Evolutionary conservation across 441 rosid species (phyloP).

Genomic region (Pelargonium australe): DNA sequence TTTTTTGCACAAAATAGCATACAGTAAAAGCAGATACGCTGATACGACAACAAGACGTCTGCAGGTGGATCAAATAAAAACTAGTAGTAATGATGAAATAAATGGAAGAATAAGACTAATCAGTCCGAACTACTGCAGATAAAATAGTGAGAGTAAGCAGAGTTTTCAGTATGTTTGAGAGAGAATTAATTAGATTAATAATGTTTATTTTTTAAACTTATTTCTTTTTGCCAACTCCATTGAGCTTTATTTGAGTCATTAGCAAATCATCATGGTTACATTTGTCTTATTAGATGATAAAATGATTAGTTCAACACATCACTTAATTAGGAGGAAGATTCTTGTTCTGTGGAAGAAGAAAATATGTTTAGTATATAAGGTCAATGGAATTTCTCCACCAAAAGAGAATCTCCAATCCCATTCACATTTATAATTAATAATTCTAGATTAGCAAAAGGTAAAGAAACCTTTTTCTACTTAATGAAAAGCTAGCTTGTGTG

Average conservation of each 20-base stretch:
- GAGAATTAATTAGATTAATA: no score
- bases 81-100: no score
- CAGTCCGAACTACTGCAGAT: no score
- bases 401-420: slow-evolving; percentile 23
- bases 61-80: no score
- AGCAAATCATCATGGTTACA: slow-evolving; percentile 21
- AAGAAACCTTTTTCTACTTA: slow-evolving; percentile 16
- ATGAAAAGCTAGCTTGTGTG: slow-evolving; percentile 21
- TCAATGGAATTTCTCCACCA: slow-evolving; percentile 22
- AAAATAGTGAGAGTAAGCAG: no score
- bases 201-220: no score
- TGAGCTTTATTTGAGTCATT: neutral
- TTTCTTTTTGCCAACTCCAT: no score
- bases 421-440: neutral
- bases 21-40: no score
- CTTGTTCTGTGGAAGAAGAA: slow-evolving; percentile 12
- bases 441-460: slow-evolving; percentile 18
- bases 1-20: no score
- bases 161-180: no score
- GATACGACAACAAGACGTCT: no score
- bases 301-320: slow-evolving; percentile 26
- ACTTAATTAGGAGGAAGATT: slow-evolving; percentile 29
- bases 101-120: no score
- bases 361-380: slow-evolving; percentile 8
- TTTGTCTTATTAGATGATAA: slow-evolving; percentile 25